These are phyloP conservation scores for Agaricales sp. DNA, from an alignment of 1,284 basidiomycete species.

Conservation along the genomic window DNA sequence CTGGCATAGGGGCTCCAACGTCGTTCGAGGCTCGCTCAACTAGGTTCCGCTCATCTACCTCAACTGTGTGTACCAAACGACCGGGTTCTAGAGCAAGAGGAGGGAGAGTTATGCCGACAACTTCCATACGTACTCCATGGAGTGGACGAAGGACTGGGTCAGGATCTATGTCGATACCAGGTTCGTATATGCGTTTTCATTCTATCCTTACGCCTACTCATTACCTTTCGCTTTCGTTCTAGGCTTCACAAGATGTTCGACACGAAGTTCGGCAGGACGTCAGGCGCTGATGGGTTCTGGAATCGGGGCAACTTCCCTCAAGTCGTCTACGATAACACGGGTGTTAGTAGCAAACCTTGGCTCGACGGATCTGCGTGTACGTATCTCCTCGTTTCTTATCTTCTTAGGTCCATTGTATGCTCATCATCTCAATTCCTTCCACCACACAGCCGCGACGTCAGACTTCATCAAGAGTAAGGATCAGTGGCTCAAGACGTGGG, in stretches of 20 bases:
- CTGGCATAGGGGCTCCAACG: conserved; percentile 69
- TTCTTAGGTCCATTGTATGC: no score
- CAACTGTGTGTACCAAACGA: conserved; percentile 67
- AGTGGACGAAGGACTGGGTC: conserved; percentile 75
- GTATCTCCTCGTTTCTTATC: no score
- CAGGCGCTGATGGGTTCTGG: conserved; percentile 49
- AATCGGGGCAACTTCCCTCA: conserved; percentile 65
- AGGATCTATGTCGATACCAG: conserved; percentile 73
- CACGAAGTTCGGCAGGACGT: conserved; percentile 44
- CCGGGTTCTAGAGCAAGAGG: conserved; percentile 62
- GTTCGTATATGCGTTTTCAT: neutral
- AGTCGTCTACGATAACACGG: conserved; percentile 61
- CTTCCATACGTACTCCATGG: conserved; percentile 73
- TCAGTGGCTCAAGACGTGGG: conserved; percentile 67
- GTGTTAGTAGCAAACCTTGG: conserved; percentile 69
- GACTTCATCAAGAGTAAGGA: conserved; percentile 57
- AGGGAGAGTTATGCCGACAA: conserved; percentile 56
- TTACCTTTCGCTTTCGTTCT: neutral
- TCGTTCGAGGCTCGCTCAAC: conserved; percentile 70
- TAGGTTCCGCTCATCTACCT: conserved; percentile 73
- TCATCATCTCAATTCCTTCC: neutral
- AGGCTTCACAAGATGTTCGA: conserved; percentile 56
- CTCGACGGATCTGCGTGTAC: conserved; percentile 55
- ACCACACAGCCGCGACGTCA: conserved; percentile 45
- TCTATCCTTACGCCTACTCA: no score